Evolutionary conservation across 1,284 basidiomycete genomes (phyloP).

Genomic region (Inonotus hispidus): DNA sequence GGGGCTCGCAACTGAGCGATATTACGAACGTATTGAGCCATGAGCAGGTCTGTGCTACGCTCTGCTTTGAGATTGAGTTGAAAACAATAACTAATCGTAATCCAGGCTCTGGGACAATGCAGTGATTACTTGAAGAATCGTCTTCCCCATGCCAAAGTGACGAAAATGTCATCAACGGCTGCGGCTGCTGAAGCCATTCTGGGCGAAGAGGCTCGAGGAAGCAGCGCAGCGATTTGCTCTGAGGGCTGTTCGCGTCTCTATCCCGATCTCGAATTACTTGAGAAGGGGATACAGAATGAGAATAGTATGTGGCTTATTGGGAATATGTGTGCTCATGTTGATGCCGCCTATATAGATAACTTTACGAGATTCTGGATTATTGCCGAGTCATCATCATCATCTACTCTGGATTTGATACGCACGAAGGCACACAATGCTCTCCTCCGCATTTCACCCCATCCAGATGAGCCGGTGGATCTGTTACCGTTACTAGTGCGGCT

Average conservation of each 20-base stretch:
- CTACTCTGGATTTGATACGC: slow-evolving; percentile 22
- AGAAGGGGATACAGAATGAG: slow-evolving; percentile 58
- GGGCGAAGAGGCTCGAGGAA: slow-evolving; percentile 25
- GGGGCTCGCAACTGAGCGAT: slow-evolving; percentile 46
- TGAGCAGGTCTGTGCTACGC: slow-evolving; percentile 51
- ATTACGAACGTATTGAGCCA: slow-evolving; percentile 62
- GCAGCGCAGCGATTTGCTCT: slow-evolving; percentile 68
- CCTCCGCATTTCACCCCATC: not conserved
- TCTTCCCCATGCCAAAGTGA: slow-evolving; percentile 45
- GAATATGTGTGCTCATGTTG: not conserved
- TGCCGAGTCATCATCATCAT: slow-evolving; percentile 30
- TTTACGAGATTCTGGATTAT: slow-evolving; percentile 61
- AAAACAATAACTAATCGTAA: slow-evolving; percentile 8
- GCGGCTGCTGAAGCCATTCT: slow-evolving; percentile 55
- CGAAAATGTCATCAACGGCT: slow-evolving; percentile 63
- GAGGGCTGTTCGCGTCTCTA: slow-evolving; percentile 54
- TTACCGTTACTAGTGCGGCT: slow-evolving; percentile 22
- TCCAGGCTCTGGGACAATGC: slow-evolving; percentile 75
- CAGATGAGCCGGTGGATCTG: not conserved
- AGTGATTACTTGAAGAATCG: slow-evolving; percentile 46
- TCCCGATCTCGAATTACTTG: slow-evolving; percentile 49
- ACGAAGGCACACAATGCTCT: not conserved
- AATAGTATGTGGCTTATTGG: slow-evolving; percentile 38
- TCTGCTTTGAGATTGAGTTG: not conserved
- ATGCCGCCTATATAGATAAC: slow-evolving; percentile 40